These are phyloP conservation scores for Pseudevernia furfuracea DNA, from an alignment of 495 filamentous ascomycete species.

Conservation along the genomic window DNA sequence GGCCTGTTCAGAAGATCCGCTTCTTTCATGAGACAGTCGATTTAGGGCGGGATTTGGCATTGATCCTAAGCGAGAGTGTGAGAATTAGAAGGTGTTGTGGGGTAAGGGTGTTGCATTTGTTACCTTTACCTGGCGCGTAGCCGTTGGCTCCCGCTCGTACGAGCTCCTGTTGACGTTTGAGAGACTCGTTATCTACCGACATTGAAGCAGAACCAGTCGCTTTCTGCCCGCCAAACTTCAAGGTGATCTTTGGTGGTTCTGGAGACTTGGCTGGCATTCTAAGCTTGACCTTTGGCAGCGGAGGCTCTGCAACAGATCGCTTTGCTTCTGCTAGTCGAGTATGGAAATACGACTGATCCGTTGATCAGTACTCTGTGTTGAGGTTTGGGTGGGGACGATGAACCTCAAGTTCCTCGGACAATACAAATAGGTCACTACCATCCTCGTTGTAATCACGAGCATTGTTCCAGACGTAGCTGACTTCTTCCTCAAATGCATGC, in stretches of 20 bases:
- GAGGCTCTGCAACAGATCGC: slow-evolving; percentile 51
- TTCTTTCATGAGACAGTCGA: slow-evolving; percentile 21
- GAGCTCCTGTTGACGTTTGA: slow-evolving; percentile 41
- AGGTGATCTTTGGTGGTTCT: slow-evolving; percentile 42
- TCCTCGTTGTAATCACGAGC: slow-evolving; percentile 85
- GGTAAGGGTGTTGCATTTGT: neutral
- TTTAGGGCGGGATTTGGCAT: slow-evolving; percentile 18
- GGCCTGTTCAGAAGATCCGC: slow-evolving; percentile 32
- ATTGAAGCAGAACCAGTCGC: slow-evolving; percentile 36
- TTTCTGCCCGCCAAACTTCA: slow-evolving; percentile 37
- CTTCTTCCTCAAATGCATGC: slow-evolving; percentile 69
- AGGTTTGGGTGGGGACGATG: slow-evolving; percentile 18
- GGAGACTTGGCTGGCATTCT: slow-evolving; percentile 55
- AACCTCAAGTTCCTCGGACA: slow-evolving; percentile 72
- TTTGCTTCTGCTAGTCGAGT: slow-evolving; percentile 62
- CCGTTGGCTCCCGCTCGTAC: slow-evolving; percentile 41
- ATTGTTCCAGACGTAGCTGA: slow-evolving; percentile 75
- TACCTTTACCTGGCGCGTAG: slow-evolving; percentile 27
- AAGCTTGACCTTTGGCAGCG: slow-evolving; percentile 68
- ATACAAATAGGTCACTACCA: slow-evolving; percentile 63
- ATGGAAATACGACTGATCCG: slow-evolving; percentile 52
- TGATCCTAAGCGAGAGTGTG: slow-evolving; percentile 20
- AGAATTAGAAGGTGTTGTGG: neutral
- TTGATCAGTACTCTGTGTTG: slow-evolving; percentile 26
- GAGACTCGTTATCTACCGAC: slow-evolving; percentile 44